These are phyloP conservation scores for Blepharisma japonicum DNA, from an alignment of 73 alveolate species.

Conservation along the genomic window DNA sequence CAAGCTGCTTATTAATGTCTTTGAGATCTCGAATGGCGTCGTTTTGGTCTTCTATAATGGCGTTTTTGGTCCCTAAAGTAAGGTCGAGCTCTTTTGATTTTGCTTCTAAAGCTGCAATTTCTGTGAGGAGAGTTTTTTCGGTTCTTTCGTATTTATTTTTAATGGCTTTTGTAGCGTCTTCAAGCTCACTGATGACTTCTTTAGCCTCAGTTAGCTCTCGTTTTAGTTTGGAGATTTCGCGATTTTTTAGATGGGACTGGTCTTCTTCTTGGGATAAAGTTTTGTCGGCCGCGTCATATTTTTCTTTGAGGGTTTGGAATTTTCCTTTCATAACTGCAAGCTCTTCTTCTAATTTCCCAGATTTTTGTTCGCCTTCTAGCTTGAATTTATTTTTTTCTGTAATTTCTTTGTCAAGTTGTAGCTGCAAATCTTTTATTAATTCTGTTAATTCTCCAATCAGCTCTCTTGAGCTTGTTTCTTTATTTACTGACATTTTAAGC, in stretches of 20 bases:
- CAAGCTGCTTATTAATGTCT: conserved; percentile 26
- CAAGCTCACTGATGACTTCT: conserved; percentile 28
- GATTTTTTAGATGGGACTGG: conserved; percentile 36
- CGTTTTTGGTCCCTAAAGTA: conserved; percentile 41
- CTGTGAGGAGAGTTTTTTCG: conserved; percentile 31
- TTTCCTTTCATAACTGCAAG: background rate
- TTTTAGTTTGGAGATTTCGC: conserved; percentile 37
- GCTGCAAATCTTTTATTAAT: conserved; percentile 11
- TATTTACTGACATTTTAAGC: conserved; percentile 42
- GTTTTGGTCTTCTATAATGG: conserved; percentile 58
- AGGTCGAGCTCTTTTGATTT: conserved; percentile 38
- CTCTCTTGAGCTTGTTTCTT: conserved; percentile 43
- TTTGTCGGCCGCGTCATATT: conserved; percentile 33
- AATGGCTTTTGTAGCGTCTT: conserved; percentile 33
- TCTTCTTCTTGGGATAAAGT: conserved; percentile 27
- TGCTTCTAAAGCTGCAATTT: conserved; percentile 36
- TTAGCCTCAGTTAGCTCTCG: conserved; percentile 32
- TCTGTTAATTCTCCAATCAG: conserved; percentile 48
- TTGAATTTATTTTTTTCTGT: conserved; percentile 34
- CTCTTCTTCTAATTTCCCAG: conserved; percentile 37
- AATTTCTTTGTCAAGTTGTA: conserved; percentile 38
- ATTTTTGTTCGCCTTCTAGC: conserved; percentile 22
- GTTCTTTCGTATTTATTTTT: conserved; percentile 17
- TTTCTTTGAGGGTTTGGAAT: conserved; percentile 42
- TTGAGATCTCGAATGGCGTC: conserved; percentile 39